Evolutionary conservation across 192 early-diverging fungal genomes (phyloP), one percentile per base, ranked within the genome.

Genomic region (Mycoemilia scoparia): DNA sequence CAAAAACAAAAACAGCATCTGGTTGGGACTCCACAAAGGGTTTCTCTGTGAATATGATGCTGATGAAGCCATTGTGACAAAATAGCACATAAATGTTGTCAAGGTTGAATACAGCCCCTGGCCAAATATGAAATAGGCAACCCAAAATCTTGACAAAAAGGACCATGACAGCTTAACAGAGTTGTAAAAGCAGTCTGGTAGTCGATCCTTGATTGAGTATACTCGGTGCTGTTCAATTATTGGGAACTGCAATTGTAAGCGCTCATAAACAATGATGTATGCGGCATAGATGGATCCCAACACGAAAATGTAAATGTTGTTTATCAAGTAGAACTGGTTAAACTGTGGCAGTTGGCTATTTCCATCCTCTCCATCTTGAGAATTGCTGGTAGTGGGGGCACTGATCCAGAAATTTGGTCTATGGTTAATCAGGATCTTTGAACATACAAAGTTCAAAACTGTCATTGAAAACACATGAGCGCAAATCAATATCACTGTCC

Each of bases 281-380:
- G 20, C 29, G 10, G 34, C 54, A 14, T 62, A 56, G 21, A 39
- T 29, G 14, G 29, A 19, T 1, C 59, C 59, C 15, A 48, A 19
- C 28, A 33, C 38, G 0, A 40, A 31, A 0, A 46, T 49, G 29
- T 56, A 39, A 21, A 34, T 32, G 45, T 54, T 51, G 20, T 45
- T 42, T 16, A 49, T 49, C 20, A 62, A 39, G 53, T 54, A 62
- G 6, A 29, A 45, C 5, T 52, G 59, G 12, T 62, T 62, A 24
- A 62, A 43, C 45, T 62, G 59, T 11, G 59, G 59, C 32, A 54
- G 49, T 2, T 54, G 53, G 14, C 57, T 52, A 34, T 41, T 29
- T 20, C 52, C 59, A 33, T 62, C 59, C 0, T n/a, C n/a, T n/a
- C n/a, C n/a, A n/a, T n/a, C n/a, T n/a, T n/a, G n/a, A n/a, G n/a